A percentile compares a stretch with the other conserved stretches of the same genome.
phyloP scores from a whole-genome alignment of 768 basidiomycete genomes.

The Phaeotremella skinneri region DNA sequence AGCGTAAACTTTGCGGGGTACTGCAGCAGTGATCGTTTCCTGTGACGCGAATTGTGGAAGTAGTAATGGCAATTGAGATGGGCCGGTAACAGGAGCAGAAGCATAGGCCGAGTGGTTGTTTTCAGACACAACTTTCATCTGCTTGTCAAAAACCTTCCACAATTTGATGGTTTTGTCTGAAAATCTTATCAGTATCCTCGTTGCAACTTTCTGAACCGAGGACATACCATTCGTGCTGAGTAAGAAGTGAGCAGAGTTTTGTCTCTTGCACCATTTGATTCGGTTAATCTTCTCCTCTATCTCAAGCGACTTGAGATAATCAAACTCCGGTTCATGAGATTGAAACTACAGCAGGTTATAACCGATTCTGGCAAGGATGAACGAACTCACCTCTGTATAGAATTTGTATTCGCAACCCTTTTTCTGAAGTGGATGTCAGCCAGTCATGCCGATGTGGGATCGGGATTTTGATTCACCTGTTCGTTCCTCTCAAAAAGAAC shows the following conservation, averaged over 20 bases:
- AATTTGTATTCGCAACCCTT: constrained; percentile 99
- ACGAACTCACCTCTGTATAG: constrained; percentile 71
- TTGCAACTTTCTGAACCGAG: not conserved
- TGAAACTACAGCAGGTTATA: constrained; percentile 62
- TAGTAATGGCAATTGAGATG: constrained; percentile 57
- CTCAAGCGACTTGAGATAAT: constrained; percentile 98
- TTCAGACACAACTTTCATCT: constrained; percentile 89
- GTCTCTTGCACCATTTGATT: constrained; percentile 99
- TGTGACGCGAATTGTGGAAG: constrained; percentile 89
- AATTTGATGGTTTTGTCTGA: constrained; percentile 99
- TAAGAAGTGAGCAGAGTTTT: constrained; percentile 95
- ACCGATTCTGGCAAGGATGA: not conserved
- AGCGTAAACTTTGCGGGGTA: constrained; percentile 96
- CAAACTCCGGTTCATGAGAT: constrained; percentile 99
- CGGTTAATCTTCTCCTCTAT: constrained; percentile 99
- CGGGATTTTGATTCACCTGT: constrained; percentile 61
- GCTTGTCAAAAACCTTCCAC: constrained; percentile 99
- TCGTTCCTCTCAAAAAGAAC: constrained; percentile 99
- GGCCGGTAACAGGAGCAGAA: constrained; percentile 25
- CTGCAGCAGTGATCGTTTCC: constrained; percentile 97
- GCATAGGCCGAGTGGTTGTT: constrained; percentile 73
- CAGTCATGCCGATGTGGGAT: not conserved
- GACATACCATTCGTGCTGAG: constrained; percentile 89
- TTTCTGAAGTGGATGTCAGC: constrained; percentile 63
- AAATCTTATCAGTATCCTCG: constrained; percentile 4